Base-by-base conservation (phyloP, 2,329 filamentous ascomycete genomes). In the Penicillium rolfsii region DNA sequence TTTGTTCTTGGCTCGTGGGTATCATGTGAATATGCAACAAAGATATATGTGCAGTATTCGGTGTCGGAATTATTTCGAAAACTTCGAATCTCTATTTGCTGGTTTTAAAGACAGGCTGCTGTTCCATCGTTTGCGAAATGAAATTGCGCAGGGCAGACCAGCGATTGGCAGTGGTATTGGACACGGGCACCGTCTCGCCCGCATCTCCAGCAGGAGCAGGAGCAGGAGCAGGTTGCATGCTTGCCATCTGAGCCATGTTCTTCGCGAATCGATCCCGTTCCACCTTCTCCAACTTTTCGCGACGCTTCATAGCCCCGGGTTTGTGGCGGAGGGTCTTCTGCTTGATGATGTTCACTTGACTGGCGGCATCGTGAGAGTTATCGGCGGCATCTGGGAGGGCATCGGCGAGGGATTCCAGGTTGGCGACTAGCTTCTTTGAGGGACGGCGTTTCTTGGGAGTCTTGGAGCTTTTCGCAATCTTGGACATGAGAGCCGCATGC, bases 101-200 rank as follows among this genome's bases (percentile, higher is more conserved):
- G 16, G 62, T 58, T 43, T 82, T 75, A 73, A 96, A 96, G 3
- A 89, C 91, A 14, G 89, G 87, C 69, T 94, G 94, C 76, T 91
- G 90, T 79, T 97, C 91, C 88, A 97, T 91, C 0, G 91, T 97
- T 45, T 88, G 84, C 1, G 91, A 89, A 55, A 97, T 96, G 73
- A 94, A 96, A 9, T 83, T 87, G 69, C 93, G 86, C 76, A 98
- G 75, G 16, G 92, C 91, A 33, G 90, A 90, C 90, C 92, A 97
- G 58, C 90, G 82, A 70, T 83, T 86, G 9, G 84, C 79, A 16
- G 83, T 86, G 1, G 77, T 67, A 30, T 67, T 66, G 19, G 71
- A 26, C 35, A 62, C 65, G 35, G 62, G 28, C 33, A 60, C 61
- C 24, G 66, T 28, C 45, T 65, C 65, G 50, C 65, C 24, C 6